Conservation (phyloP, 2,329 filamentous ascomycete species). For the Balansia obtecta region DNA sequence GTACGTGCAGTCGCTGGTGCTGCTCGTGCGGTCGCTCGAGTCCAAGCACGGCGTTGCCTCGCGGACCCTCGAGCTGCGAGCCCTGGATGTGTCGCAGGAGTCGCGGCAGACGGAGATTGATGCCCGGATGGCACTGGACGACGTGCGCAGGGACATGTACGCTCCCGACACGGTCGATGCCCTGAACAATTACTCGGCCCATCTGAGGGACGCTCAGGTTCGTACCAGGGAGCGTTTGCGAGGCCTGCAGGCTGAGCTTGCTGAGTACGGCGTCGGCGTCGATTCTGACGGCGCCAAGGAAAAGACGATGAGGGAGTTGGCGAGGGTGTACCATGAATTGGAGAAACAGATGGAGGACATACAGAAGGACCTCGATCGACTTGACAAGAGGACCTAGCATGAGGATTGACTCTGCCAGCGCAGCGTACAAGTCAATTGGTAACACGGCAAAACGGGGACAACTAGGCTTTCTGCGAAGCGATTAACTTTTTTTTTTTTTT, state of each 20-base stretch:
- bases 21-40: slow-evolving; percentile 38
- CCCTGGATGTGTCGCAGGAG: slow-evolving; percentile 29
- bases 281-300: slow-evolving; percentile 28
- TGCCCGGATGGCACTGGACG: slow-evolving; percentile 21
- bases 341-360: slow-evolving; percentile 36
- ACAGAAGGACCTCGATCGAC: slow-evolving; percentile 30
- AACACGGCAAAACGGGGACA: background rate
- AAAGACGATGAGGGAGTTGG: slow-evolving; percentile 40
- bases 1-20: slow-evolving; percentile 26
- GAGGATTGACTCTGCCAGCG: background rate
- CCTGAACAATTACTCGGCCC: slow-evolving; percentile 33
- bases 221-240: slow-evolving; percentile 32
- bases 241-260: slow-evolving; percentile 29
- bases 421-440: background rate
- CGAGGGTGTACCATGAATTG: slow-evolving; percentile 37
- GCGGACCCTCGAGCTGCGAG: slow-evolving; percentile 37
- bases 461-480: background rate
- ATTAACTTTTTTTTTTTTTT: no score
- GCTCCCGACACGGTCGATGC: slow-evolving; percentile 29
- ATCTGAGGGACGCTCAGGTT: slow-evolving; percentile 35
- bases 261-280: slow-evolving; percentile 35
- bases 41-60: slow-evolving; percentile 42
- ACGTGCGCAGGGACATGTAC: slow-evolving; percentile 29
- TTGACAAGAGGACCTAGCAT: slow-evolving; percentile 8
- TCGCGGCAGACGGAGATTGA: slow-evolving; percentile 30